phyloP scores from a whole-genome alignment of 768 basidiomycete species.

The Leccinum longicurvipes region DNA sequence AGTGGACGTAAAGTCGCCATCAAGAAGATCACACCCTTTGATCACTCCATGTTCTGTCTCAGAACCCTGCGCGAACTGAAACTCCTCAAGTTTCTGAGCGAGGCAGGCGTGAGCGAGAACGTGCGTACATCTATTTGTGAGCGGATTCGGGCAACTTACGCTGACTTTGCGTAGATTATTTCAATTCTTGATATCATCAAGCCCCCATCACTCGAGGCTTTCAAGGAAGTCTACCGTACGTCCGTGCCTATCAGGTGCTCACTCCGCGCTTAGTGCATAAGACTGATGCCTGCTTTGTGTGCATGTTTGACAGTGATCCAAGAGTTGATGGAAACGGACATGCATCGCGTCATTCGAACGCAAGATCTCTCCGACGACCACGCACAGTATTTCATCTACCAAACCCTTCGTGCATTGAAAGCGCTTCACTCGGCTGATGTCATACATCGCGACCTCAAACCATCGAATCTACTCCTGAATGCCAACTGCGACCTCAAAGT shows the following conservation, averaged over 20 bases:
- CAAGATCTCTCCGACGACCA: conserved; percentile 96
- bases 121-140: conserved; percentile 36
- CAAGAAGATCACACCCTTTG: conserved; percentile 95
- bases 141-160: background rate
- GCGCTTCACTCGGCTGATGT: conserved; percentile 96
- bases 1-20: conserved; percentile 92
- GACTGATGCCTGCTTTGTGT: conserved; percentile 1
- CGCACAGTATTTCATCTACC: conserved; percentile 90
- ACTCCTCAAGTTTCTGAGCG: conserved; percentile 77
- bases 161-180: conserved; percentile 57
- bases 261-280: background rate
- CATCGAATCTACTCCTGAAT: conserved; percentile 95
- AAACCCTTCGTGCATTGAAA: conserved; percentile 93
- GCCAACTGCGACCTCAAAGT: conserved; percentile 97
- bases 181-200: conserved; percentile 88
- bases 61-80: conserved; percentile 87
- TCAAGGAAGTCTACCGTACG: conserved; percentile 82
- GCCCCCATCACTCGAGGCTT: conserved; percentile 72
- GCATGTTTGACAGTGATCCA: conserved; percentile 60
- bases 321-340: conserved; percentile 93
- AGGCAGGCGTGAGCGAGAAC: conserved; percentile 87
- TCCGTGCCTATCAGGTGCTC: conserved; percentile 9
- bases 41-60: conserved; percentile 93
- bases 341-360: conserved; percentile 95
- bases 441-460: conserved; percentile 95